Evolutionary conservation across 352 stramenopile species (phyloP).

Genomic region (Globisporangium rhizosaccharum): DNA sequence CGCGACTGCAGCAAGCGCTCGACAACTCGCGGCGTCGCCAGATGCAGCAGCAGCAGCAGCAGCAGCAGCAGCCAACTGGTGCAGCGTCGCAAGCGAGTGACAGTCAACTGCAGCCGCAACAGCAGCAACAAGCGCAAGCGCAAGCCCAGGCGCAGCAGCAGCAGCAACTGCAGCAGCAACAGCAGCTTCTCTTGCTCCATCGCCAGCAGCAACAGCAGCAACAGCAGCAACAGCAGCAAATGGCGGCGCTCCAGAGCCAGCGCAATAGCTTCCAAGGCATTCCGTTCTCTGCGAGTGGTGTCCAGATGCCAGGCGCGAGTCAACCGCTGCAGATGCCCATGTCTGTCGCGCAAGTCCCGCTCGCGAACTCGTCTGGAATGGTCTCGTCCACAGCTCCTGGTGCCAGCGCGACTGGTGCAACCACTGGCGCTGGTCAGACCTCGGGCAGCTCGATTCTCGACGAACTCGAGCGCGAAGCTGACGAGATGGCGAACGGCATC

Average conservation of each 20-base stretch:
- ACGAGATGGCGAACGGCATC: slow-evolving; percentile 84
- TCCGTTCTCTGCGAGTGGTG: slow-evolving; percentile 38
- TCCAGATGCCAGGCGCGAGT: slow-evolving; percentile 24
- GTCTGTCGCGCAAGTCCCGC: slow-evolving; percentile 33
- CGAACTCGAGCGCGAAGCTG: slow-evolving; percentile 76
- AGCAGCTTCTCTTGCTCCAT: slow-evolving; percentile 55
- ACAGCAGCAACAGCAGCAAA: slow-evolving; percentile 48
- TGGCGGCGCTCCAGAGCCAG: slow-evolving; percentile 69
- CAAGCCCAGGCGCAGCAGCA: slow-evolving; percentile 39
- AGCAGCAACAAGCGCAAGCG: slow-evolving; percentile 29
- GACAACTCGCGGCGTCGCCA: slow-evolving; percentile 77
- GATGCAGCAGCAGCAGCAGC: slow-evolving; percentile 50
- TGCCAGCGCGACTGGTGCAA: slow-evolving; percentile 12
- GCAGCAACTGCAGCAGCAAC: slow-evolving; percentile 32
- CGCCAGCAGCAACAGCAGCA: slow-evolving; percentile 50
- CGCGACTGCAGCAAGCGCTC: slow-evolving; percentile 73
- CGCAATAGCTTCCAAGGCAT: slow-evolving; percentile 59
- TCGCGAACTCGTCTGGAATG: slow-evolving; percentile 11
- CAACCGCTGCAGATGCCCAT: slow-evolving; percentile 60
- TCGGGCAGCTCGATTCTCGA: slow-evolving; percentile 75
- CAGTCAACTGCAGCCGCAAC: slow-evolving; percentile 21
- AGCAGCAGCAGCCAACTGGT: slow-evolving; percentile 22
- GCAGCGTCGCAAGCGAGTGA: slow-evolving; percentile 18
- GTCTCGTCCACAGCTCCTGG: slow-evolving; percentile 17
- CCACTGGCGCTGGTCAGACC: slow-evolving; percentile 13